A percentile compares a stretch with the other conserved stretches of the same genome.
Evolutionary conservation across 345 rosid genomes (phyloP).

Genomic region (Rhodomyrtus tomentosa): DNA sequence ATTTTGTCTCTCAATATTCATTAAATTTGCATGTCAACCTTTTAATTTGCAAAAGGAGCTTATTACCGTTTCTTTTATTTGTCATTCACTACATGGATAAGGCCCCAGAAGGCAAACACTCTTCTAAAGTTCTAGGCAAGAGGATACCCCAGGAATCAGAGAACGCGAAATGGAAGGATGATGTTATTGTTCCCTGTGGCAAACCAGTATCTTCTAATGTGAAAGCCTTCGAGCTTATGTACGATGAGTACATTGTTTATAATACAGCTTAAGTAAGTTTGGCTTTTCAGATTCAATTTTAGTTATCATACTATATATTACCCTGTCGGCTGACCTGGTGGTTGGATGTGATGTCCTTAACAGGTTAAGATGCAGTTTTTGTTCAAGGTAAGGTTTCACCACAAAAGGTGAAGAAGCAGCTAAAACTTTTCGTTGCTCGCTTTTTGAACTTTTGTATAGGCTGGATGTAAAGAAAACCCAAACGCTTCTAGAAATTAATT

Average conservation of each 20-base stretch:
- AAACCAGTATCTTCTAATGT: constrained; percentile 71
- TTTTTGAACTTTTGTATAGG: background rate
- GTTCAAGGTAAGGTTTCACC: constrained; percentile 64
- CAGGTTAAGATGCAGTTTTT: constrained; percentile 81
- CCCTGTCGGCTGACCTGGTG: background rate
- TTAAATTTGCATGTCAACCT: too few species aligned
- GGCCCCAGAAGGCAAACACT: constrained; percentile 86
- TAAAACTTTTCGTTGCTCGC: background rate
- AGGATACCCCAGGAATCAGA: constrained; percentile 66
- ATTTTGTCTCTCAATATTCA: too few species aligned
- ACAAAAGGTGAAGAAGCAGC: constrained; percentile 41
- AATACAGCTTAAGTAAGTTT: constrained; percentile 68
- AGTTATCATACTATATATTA: background rate
- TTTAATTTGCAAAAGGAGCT: background rate
- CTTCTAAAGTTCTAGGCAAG: constrained; percentile 93
- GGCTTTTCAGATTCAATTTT: background rate
- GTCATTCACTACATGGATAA: constrained; percentile 57
- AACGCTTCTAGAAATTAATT: too few species aligned
- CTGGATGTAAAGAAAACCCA: background rate
- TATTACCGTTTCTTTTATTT: background rate
- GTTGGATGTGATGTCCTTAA: background rate
- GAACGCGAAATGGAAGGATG: constrained; percentile 74
- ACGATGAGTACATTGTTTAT: constrained; percentile 90
- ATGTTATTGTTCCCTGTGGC: constrained; percentile 79
- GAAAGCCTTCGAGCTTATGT: constrained; percentile 78